Evolutionary conservation across 129 eudicot genomes (phyloP).

Genomic region (Tanacetum coccineum): DNA sequence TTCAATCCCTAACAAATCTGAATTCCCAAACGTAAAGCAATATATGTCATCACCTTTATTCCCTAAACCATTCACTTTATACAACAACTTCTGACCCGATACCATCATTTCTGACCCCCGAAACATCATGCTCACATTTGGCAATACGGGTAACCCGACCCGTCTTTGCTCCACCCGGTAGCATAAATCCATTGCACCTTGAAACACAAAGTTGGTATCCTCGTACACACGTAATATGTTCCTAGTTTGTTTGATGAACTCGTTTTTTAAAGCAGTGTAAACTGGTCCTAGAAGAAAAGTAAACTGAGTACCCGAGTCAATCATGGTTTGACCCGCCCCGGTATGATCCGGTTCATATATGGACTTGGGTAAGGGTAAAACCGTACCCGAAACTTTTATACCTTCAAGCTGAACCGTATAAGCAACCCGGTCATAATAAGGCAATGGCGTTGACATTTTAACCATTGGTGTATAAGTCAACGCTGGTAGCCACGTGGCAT

Average conservation of each 20-base stretch:
- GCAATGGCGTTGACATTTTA: conserved; percentile 57
- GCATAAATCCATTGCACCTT: conserved; percentile 91
- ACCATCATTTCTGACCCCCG: conserved; percentile 76
- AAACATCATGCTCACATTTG: conserved; percentile 68
- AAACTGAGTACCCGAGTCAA: conserved; percentile 87
- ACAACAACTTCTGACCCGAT: conserved; percentile 51
- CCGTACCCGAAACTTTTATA: conserved; percentile 51
- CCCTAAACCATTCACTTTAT: conserved; percentile 47
- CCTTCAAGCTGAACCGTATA: conserved; percentile 81
- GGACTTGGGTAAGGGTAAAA: conserved; percentile 70
- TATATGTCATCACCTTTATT: conserved; percentile 53
- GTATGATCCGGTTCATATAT: conserved; percentile 75
- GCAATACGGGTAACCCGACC: conserved; percentile 47
- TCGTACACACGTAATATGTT: conserved; percentile 52
- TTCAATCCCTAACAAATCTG: conserved; percentile 78
- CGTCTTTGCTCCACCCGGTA: conserved; percentile 46
- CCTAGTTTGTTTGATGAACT: conserved; percentile 56
- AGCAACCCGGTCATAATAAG: conserved; percentile 70
- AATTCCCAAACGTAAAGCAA: conserved; percentile 88
- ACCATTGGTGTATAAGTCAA: conserved; percentile 68
- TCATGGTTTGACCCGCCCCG: conserved; percentile 95
- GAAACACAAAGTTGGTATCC: conserved; percentile 71
- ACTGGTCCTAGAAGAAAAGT: conserved; percentile 74
- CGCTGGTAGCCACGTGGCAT: conserved; percentile 47
- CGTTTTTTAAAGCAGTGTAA: conserved; percentile 59